phyloP scores from a whole-genome alignment of 2,329 filamentous ascomycete genomes.

The Exserohilum turcica region DNA sequence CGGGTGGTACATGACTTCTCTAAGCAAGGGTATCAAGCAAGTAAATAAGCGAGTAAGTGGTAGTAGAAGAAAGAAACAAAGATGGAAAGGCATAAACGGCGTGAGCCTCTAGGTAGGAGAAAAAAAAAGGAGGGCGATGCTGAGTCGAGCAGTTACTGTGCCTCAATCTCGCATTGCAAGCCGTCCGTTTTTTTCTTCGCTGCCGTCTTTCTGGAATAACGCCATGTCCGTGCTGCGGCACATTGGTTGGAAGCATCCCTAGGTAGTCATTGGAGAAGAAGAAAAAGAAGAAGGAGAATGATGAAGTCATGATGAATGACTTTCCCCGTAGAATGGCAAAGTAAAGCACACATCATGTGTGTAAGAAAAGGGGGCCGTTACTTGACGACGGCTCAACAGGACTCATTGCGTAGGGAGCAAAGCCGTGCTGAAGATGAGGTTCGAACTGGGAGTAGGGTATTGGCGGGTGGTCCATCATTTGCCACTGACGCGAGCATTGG shows the following conservation, averaged over 20 bases:
- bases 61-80: neutral
- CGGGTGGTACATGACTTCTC: no score
- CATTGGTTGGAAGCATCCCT: slow-evolving; percentile 2
- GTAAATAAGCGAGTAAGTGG: no score
- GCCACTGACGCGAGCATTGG: slow-evolving; percentile 59
- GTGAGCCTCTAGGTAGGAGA: no score
- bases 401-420: slow-evolving; percentile 45
- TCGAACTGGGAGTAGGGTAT: slow-evolving; percentile 44
- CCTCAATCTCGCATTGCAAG: slow-evolving; percentile 6
- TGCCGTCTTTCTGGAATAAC: slow-evolving; percentile 1
- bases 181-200: slow-evolving; percentile 5
- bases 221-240: slow-evolving; percentile 9
- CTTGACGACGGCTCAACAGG: slow-evolving; percentile 38
- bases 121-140: neutral
- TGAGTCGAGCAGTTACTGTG: slow-evolving; percentile 1
- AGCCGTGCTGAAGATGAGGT: slow-evolving; percentile 37
- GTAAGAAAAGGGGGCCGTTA: slow-evolving; percentile 40
- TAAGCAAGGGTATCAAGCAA: no score
- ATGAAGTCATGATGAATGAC: neutral
- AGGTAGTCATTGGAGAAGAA: neutral
- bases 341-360: slow-evolving; percentile 19
- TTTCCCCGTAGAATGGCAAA: neutral
- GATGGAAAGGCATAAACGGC: no score
- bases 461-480: slow-evolving; percentile 49
- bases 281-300: neutral